Evolutionary conservation across 306 rosid genomes (phyloP).

Genomic region (Nissolia schottii): DNA sequence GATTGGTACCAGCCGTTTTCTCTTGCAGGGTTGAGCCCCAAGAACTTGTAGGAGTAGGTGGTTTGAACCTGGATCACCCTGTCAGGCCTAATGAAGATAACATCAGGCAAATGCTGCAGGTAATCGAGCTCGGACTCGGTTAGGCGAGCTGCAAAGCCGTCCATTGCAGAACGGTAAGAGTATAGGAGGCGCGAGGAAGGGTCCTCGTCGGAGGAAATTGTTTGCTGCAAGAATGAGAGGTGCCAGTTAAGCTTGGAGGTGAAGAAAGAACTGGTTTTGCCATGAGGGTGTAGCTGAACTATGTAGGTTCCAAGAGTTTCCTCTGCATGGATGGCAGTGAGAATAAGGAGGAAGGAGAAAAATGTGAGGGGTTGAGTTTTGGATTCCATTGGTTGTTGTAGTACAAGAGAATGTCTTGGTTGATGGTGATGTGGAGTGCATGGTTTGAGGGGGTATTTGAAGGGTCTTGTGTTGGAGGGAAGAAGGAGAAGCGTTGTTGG

Average conservation of each 20-base stretch:
- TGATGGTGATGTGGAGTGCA: conserved; percentile 22
- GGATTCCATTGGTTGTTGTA: conserved; percentile 44
- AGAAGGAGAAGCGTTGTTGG: conserved; percentile 27
- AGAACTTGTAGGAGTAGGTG: conserved; percentile 81
- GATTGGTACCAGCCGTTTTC: conserved; percentile 65
- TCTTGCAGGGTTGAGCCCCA: conserved; percentile 55
- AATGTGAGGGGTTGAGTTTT: conserved; percentile 30
- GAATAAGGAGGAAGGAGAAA: conserved; percentile 25
- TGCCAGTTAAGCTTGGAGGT: conserved; percentile 72
- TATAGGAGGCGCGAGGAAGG: conserved; percentile 77
- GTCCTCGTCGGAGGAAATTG: conserved; percentile 46
- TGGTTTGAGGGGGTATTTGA: conserved; percentile 73
- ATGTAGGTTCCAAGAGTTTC: conserved; percentile 72
- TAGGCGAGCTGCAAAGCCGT: conserved; percentile 80
- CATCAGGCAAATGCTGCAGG: conserved; percentile 58
- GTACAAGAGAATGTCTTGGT: conserved; percentile 20
- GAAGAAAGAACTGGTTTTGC: conserved; percentile 43
- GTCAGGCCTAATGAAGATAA: conserved; percentile 68
- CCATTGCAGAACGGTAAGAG: conserved; percentile 80
- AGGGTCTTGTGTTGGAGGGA: conserved; percentile 48
- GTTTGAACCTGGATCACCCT: conserved; percentile 51
- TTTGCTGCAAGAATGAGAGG: conserved; percentile 57
- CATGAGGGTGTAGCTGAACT: conserved; percentile 75
- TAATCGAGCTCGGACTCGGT: conserved; percentile 58
- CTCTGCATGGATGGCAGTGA: conserved; percentile 44